These are phyloP conservation scores for Globisporangium emineosum DNA, from an alignment of 352 stramenopile genomes.

Conservation along the genomic window DNA sequence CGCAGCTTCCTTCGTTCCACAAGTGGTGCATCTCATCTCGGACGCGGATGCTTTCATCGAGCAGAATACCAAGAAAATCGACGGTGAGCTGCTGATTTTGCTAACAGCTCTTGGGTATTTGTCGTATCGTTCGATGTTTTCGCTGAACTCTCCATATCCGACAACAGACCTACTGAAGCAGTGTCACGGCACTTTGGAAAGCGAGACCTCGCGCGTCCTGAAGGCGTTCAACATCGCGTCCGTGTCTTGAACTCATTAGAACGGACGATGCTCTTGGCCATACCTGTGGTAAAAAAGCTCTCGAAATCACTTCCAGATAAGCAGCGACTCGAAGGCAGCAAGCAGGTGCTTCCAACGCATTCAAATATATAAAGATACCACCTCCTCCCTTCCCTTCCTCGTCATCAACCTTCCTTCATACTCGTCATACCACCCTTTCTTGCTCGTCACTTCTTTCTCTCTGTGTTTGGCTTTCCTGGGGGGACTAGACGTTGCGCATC, in stretches of 20 bases:
- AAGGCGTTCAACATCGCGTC: conserved; percentile 10
- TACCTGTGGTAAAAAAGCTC: background rate
- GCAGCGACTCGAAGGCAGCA: background rate
- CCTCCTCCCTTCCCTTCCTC: background rate
- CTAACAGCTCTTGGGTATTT: no score
- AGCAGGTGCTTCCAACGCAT: background rate
- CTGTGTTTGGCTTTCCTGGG: no score
- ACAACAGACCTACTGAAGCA: conserved; percentile 12
- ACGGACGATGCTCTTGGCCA: background rate
- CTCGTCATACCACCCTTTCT: background rate
- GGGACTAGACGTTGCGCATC: conserved; percentile 45
- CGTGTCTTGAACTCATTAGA: background rate
- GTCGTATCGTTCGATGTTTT: no score
- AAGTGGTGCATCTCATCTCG: background rate
- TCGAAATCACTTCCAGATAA: background rate
- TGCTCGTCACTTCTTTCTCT: background rate
- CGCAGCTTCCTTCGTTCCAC: conserved; percentile 1
- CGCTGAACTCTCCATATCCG: background rate
- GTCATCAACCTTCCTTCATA: background rate
- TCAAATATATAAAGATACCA: conserved; percentile 18
- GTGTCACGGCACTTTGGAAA: conserved; percentile 10
- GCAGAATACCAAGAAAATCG: conserved; percentile 9
- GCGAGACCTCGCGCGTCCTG: conserved; percentile 10
- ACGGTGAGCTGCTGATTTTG: conserved; percentile 4
- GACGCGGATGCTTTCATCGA: conserved; percentile 13